These are phyloP conservation scores for Galeopsis tetrahit DNA, from an alignment of 257 asterid genomes.

Conservation along the genomic window DNA sequence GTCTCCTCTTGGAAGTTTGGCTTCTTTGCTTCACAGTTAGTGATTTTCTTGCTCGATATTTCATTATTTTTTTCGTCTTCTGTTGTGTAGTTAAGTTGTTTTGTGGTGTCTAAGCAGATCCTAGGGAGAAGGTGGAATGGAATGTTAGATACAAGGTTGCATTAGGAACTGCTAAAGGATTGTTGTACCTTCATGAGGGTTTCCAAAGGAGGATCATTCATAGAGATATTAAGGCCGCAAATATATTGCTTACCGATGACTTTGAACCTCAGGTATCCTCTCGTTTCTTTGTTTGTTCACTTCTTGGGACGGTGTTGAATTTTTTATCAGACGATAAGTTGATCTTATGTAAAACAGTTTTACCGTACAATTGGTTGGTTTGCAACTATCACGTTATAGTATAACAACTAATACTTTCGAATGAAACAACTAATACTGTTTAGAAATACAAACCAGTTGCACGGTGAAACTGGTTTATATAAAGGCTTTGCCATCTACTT, in stretches of 20 bases:
- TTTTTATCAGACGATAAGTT: not conserved
- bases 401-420: not conserved
- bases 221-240: conserved; percentile 93
- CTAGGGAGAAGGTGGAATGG: conserved; percentile 77
- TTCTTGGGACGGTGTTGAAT: not conserved
- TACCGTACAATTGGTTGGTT: too few species aligned
- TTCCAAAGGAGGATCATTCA: conserved; percentile 94
- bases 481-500: too few species aligned
- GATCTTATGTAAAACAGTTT: too few species aligned
- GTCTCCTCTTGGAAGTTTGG: conserved; percentile 92
- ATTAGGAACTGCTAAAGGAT: conserved; percentile 78
- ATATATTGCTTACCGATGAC: conserved; percentile 81
- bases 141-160: conserved; percentile 75
- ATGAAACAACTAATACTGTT: not conserved
- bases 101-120: conserved; percentile 43
- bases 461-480: too few species aligned
- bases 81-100: conserved; percentile 18
- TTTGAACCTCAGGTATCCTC: conserved; percentile 83
- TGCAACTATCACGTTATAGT: too few species aligned
- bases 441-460: too few species aligned
- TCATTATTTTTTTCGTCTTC: not conserved
- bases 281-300: not conserved
- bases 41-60: conserved; percentile 24
- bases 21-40: conserved; percentile 92
- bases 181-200: conserved; percentile 89